phyloP scores from a whole-genome alignment of 2,329 filamentous ascomycete genomes.

The Tolypocladium ophioglossoides region DNA sequence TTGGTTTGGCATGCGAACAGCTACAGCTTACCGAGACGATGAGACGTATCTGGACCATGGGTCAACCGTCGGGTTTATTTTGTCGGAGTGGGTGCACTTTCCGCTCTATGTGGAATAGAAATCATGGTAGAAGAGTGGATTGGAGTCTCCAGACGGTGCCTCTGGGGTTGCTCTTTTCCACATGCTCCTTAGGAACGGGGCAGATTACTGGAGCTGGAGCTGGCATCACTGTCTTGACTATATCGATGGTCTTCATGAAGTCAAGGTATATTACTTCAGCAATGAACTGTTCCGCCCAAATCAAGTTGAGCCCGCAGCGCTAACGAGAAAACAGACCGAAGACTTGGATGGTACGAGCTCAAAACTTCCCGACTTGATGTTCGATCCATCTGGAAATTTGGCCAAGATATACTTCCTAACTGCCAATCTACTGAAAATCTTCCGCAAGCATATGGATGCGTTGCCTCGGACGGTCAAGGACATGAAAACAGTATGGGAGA shows the following conservation, averaged over 20 bases:
- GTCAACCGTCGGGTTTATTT: background rate
- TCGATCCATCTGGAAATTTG: too few species aligned
- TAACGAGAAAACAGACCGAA: too few species aligned
- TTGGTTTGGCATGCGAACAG: background rate
- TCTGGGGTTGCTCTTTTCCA: background rate
- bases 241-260: background rate
- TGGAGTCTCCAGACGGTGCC: background rate
- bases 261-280: too few species aligned
- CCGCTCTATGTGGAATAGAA: background rate
- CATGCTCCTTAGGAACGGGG: background rate
- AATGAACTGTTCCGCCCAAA: too few species aligned
- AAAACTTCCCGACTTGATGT: too few species aligned
- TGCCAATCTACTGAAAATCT: too few species aligned
- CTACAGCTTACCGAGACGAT: background rate
- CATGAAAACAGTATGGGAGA: too few species aligned
- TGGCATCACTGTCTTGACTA: background rate
- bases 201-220: background rate
- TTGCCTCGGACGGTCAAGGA: too few species aligned
- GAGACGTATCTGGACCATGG: background rate
- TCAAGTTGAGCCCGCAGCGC: too few species aligned
- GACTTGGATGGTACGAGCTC: too few species aligned
- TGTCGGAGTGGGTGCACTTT: background rate
- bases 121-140: background rate
- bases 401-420: too few species aligned
- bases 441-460: too few species aligned